phyloP scores from a whole-genome alignment of 495 filamentous ascomycete species.

The Clavariopsis aquatica region DNA sequence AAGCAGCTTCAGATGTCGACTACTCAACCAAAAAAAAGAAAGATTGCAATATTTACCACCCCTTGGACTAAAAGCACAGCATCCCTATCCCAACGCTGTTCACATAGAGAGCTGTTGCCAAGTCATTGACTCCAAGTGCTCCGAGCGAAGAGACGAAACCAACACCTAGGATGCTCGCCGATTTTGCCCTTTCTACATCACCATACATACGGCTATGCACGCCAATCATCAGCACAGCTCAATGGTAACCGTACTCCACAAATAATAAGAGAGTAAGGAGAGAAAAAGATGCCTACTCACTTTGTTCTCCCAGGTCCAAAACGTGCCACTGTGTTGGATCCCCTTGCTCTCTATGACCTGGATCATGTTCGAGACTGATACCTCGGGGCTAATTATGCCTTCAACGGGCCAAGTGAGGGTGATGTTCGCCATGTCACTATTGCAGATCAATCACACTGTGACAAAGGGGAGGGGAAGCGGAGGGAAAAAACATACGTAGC shows the following conservation, averaged over 20 bases:
- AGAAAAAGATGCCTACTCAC: too few species aligned
- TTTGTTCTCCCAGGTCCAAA: constrained; percentile 59
- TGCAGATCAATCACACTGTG: constrained; percentile 18
- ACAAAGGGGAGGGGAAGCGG: not conserved
- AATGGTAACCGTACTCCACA: too few species aligned
- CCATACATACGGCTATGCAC: constrained; percentile 22
- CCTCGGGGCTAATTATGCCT: constrained; percentile 52
- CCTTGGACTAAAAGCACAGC: too few species aligned
- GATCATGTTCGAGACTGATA: constrained; percentile 55
- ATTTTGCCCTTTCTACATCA: not conserved
- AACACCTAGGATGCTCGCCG: too few species aligned
- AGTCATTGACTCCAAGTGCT: not conserved
- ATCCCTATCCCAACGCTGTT: not conserved
- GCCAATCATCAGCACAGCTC: too few species aligned
- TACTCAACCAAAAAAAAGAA: too few species aligned
- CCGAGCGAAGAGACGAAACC: too few species aligned
- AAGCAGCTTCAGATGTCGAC: too few species aligned
- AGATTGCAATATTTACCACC: too few species aligned
- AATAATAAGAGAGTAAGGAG: too few species aligned
- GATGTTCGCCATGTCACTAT: constrained; percentile 53
- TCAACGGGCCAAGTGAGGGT: constrained; percentile 53
- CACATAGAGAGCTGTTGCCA: not conserved
- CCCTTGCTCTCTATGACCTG: constrained; percentile 53
- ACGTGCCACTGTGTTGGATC: constrained; percentile 53
- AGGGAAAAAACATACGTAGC: constrained; percentile 46